phyloP scores from a whole-genome alignment of 2,329 filamentous ascomycete genomes.

The Fusarium concolor region DNA sequence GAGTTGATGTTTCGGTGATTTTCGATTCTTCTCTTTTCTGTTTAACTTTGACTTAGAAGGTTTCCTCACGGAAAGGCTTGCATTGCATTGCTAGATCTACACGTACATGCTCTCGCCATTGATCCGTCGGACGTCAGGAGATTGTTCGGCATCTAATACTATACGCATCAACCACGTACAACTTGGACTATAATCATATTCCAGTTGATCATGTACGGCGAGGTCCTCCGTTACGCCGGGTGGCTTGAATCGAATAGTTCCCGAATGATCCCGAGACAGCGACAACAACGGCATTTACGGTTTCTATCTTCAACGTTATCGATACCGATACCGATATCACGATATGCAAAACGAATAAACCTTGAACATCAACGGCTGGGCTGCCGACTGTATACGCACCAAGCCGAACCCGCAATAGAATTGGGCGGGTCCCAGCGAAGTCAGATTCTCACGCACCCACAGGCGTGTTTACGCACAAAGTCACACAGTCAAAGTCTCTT shows the following conservation, averaged over 20 bases:
- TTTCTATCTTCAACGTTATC: slow-evolving; percentile 29
- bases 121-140: slow-evolving; percentile 32
- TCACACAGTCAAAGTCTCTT: slow-evolving; percentile 23
- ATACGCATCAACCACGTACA: slow-evolving; percentile 21
- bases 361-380: slow-evolving; percentile 24
- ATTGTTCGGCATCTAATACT: slow-evolving; percentile 38
- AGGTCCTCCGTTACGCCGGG: slow-evolving; percentile 35
- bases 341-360: not conserved
- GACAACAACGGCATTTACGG: slow-evolving; percentile 16
- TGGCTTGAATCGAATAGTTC: slow-evolving; percentile 16
- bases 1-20: slow-evolving; percentile 1
- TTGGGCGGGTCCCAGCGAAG: slow-evolving; percentile 40
- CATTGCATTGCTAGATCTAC: slow-evolving; percentile 17
- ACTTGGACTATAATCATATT: slow-evolving; percentile 23
- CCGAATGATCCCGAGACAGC: slow-evolving; percentile 34
- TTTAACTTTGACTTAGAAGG: slow-evolving; percentile 14
- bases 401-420: slow-evolving; percentile 37
- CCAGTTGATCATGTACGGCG: slow-evolving; percentile 34
- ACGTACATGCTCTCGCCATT: slow-evolving; percentile 10
- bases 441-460: slow-evolving; percentile 33
- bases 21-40: slow-evolving; percentile 4
- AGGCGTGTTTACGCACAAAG: slow-evolving; percentile 26
- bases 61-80: slow-evolving; percentile 4
- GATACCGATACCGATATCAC: slow-evolving; percentile 14
- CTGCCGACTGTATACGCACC: slow-evolving; percentile 33